These are phyloP conservation scores for Lactarius indigo DNA, from an alignment of 768 basidiomycete genomes.

Conservation along the genomic window DNA sequence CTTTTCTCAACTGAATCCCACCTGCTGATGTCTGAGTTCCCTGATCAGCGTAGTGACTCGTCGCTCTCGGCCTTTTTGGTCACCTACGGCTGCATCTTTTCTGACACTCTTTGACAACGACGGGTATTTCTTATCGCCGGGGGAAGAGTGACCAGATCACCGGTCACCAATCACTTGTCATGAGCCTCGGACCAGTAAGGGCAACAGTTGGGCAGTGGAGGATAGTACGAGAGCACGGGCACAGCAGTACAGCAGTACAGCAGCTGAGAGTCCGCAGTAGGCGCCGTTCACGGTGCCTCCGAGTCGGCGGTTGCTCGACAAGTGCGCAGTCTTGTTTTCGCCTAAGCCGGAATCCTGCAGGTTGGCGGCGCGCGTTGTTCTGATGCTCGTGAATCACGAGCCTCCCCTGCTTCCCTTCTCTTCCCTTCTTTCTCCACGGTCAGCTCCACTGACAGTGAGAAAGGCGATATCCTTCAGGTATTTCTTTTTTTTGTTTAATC, in stretches of 20 bases:
- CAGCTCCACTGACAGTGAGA: background rate
- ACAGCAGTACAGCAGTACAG: background rate
- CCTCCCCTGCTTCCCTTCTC: background rate
- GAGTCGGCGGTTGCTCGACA: constrained; percentile 22
- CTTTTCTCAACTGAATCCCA: background rate
- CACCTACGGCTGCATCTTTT: background rate
- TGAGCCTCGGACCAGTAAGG: background rate
- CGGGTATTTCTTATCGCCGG: background rate
- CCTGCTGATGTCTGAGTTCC: background rate
- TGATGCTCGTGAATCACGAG: background rate
- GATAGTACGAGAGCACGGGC: background rate
- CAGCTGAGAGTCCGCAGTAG: background rate
- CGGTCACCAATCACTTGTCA: background rate
- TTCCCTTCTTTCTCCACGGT: background rate
- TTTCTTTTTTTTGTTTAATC: background rate
- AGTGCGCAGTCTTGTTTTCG: constrained; percentile 9
- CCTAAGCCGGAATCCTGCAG: constrained; percentile 2
- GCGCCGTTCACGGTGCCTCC: background rate
- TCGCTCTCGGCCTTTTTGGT: background rate
- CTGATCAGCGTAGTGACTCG: background rate
- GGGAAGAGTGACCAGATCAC: background rate
- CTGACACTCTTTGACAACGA: background rate
- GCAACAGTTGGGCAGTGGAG: background rate
- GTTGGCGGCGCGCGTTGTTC: constrained; percentile 7
- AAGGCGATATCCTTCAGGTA: background rate